These are phyloP conservation scores for Alternaria alternata DNA, from an alignment of 2,329 filamentous ascomycete species.

Conservation along the genomic window DNA sequence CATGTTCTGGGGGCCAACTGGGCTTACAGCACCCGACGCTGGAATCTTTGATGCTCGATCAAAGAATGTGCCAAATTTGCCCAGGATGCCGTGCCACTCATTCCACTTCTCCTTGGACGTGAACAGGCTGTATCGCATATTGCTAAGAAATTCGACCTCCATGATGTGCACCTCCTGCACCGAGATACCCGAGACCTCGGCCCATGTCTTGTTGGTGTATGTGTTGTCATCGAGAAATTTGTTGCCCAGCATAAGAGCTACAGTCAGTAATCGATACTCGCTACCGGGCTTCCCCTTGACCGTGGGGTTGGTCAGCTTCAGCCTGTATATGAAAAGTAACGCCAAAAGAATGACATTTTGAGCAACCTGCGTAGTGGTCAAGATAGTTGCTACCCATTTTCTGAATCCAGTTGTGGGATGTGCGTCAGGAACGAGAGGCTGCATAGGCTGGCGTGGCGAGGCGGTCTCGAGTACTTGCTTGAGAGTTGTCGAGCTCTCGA, in stretches of 20 bases:
- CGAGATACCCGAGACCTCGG: conserved; percentile 92
- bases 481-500: conserved; percentile 84
- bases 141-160: conserved; percentile 99
- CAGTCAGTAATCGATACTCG: conserved; percentile 90
- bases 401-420: conserved; percentile 81
- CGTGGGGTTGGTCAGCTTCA: conserved; percentile 88
- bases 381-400: conserved; percentile 91
- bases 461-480: conserved; percentile 73
- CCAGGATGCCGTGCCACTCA: conserved; percentile 83
- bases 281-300: conserved; percentile 93
- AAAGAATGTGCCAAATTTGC: conserved; percentile 84
- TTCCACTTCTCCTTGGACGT: conserved; percentile 88
- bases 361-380: conserved; percentile 94
- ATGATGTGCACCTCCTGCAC: conserved; percentile 97
- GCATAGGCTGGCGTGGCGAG: conserved; percentile 53
- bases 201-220: conserved; percentile 99
- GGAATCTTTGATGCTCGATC: conserved; percentile 68
- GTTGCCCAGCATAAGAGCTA: conserved; percentile 96
- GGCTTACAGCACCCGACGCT: conserved; percentile 50
- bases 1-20: conserved; percentile 44
- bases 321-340: conserved; percentile 87
- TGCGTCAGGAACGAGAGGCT: conserved; percentile 73
- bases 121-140: conserved; percentile 93
- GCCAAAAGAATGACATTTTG: conserved; percentile 94
- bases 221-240: conserved; percentile 99